Base-by-base conservation (phyloP, 2,329 filamentous ascomycete genomes). In the Aureobasidium subglaciale region DNA sequence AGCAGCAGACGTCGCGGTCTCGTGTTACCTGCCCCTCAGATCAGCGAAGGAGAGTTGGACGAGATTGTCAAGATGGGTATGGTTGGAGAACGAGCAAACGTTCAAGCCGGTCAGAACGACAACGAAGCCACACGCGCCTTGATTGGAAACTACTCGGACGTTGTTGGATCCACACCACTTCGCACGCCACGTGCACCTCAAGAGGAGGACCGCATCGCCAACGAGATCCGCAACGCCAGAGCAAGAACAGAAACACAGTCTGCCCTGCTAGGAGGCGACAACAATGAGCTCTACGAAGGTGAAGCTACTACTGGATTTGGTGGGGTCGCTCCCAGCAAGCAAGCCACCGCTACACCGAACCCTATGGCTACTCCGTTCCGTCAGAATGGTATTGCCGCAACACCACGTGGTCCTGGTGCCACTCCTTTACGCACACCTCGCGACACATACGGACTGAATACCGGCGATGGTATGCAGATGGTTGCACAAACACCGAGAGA, bases 21-120 rank as follows among this genome's bases (percentile, higher is more conserved):
- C n/a, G 84, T 86, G 42, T 76, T 99, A 24, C 93, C 93, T 8
- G 78, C 88, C 22, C 93, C 93, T 8, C 93, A 99, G 72, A 90
- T 99, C 64, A 86, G 88, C 69, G 93, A 99, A 66, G 81, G 84
- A 40, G 93, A 99, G 72, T 77, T 99, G 58, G 93, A 99, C 67
- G 91, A 96, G 62, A 97, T 99, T 65, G 90, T 99, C 61, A 99
- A 99, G 76, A 95, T 97, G 90, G 92, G 93, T 41, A 88, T 95
- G 81, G 83, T 90, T 58, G 93, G 92, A 34, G 90, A 96, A 66
- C 85, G 86, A 50, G 93, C 93, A 40, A 90, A 85, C 64, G 75
- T 79, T 60, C 77, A 88, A 68, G 89, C 88, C 4, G 82, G 82
- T 41, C 83, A 84, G 53, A 87, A 88, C 68, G 90, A 96, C 58